phyloP scores from a whole-genome alignment of 768 basidiomycete genomes.

The Boletus vinaceobasis region DNA sequence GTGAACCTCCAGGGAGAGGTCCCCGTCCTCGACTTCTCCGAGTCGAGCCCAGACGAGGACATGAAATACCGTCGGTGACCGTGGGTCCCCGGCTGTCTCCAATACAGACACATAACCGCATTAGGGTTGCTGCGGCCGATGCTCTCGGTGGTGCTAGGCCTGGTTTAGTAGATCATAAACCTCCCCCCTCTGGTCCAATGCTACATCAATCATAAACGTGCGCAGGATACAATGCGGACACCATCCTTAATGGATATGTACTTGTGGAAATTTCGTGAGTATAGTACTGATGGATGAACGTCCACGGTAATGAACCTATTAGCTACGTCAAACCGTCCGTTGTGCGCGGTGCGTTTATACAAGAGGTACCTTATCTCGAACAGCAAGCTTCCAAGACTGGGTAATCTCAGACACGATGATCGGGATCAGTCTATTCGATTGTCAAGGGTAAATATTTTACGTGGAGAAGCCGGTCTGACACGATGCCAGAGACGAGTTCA shows the following conservation, averaged over 20 bases:
- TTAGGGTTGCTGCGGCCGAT: conserved; percentile 19
- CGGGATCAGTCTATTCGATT: conserved; percentile 6
- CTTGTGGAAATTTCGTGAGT: conserved; percentile 1
- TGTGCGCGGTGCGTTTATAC: conserved; percentile 9
- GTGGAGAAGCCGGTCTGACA: conserved; percentile 19
- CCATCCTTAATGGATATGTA: neutral
- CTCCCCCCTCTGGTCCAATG: too few relatives aligned
- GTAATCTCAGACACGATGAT: conserved; percentile 8
- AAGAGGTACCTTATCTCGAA: conserved; percentile 9
- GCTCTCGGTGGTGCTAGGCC: conserved; percentile 8
- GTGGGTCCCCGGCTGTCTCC: conserved; percentile 1
- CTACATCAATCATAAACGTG: neutral
- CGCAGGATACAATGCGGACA: neutral
- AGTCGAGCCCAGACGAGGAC: neutral
- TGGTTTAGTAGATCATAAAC: conserved; percentile 3
- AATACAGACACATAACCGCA: conserved; percentile 3
- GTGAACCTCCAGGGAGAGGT: neutral
- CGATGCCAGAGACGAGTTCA: conserved; percentile 7
- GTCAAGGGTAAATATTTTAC: conserved; percentile 11
- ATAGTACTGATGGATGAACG: conserved; percentile 1
- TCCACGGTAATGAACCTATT: conserved; percentile 8
- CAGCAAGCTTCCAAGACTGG: conserved; percentile 10
- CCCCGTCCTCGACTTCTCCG: neutral
- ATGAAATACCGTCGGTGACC: neutral
- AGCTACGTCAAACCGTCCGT: conserved; percentile 13